Evolutionary conservation across 768 basidiomycete species (phyloP).

Genomic region (Auriscalpium microsporum): DNA sequence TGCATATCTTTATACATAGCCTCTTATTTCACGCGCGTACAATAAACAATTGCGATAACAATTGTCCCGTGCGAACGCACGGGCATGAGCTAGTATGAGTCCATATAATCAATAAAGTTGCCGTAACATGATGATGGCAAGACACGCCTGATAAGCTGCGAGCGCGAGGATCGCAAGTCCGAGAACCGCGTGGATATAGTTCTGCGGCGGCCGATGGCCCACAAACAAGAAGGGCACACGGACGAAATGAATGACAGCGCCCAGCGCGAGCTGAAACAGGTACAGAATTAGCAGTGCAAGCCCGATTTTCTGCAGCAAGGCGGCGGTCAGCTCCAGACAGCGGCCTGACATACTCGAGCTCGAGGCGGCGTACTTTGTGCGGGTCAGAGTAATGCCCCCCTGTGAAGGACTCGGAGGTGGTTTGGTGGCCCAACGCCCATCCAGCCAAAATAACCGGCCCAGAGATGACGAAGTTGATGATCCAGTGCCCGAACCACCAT

Average conservation of each 20-base stretch:
- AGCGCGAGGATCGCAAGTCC: constrained; percentile 20
- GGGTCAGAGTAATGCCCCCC: constrained; percentile 11
- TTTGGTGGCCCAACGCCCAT: constrained; percentile 10
- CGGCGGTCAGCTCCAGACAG: neutral
- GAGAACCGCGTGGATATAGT: constrained; percentile 19
- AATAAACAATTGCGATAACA: no score
- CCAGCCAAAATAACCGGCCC: constrained; percentile 21
- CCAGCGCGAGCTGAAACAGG: constrained; percentile 17
- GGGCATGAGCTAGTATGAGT: no score
- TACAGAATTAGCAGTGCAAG: constrained; percentile 20
- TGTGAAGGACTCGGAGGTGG: constrained; percentile 3
- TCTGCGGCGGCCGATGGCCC: constrained; percentile 18
- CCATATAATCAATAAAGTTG: neutral
- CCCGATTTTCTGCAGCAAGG: constrained; percentile 14
- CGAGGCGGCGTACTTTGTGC: constrained; percentile 15
- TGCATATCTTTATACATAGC: no score
- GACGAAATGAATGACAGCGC: constrained; percentile 19
- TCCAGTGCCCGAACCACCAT: constrained; percentile 21
- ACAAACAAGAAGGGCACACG: constrained; percentile 15
- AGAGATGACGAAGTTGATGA: constrained; percentile 17
- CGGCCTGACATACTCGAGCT: no score
- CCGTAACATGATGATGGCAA: neutral
- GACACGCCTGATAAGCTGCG: constrained; percentile 14
- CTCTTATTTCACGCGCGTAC: no score
- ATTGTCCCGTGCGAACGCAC: no score